phyloP scores from a whole-genome alignment of 176 grass and related monocot species.

The Raddia distichophylla region DNA sequence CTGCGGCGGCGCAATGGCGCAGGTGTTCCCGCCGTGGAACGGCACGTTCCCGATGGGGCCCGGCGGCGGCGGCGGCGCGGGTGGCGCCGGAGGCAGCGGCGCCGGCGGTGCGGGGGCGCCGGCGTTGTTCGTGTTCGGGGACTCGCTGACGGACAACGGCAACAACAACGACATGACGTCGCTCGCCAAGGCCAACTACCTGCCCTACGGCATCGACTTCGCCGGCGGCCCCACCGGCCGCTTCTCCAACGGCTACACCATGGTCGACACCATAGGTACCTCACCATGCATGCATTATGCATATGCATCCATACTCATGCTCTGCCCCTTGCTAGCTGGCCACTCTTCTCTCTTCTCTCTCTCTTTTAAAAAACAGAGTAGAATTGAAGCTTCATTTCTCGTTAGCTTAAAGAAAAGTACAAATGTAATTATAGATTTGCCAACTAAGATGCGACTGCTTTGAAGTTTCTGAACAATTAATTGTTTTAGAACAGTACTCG shows the following conservation, averaged over 20 bases:
- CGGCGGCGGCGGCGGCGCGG: slow-evolving; percentile 33
- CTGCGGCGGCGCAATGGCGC: slow-evolving; percentile 33
- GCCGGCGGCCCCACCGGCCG: slow-evolving; percentile 74
- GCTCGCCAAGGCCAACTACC: slow-evolving; percentile 90
- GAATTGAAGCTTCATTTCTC: too few species aligned
- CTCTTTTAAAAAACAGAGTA: too few species aligned
- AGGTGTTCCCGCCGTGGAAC: slow-evolving; percentile 57
- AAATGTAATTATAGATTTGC: too few species aligned
- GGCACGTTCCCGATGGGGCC: slow-evolving; percentile 51
- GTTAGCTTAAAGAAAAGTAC: too few species aligned
- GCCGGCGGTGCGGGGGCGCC: slow-evolving; percentile 29
- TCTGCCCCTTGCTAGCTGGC: too few species aligned
- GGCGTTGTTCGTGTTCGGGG: slow-evolving; percentile 96
- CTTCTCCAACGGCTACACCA: slow-evolving; percentile 98
- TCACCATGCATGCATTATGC: too few species aligned
- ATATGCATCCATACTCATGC: too few species aligned
- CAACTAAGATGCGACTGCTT: too few species aligned
- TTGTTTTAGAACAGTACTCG: too few species aligned
- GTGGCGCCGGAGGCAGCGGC: background rate
- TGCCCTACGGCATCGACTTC: slow-evolving; percentile 95
- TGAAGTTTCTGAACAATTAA: too few species aligned
- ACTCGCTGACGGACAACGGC: slow-evolving; percentile 92
- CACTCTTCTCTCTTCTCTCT: background rate
- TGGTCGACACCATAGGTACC: slow-evolving; percentile 71
- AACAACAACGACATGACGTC: slow-evolving; percentile 90